Evolutionary conservation across 2,329 filamentous ascomycete species (phyloP).

Genomic region (Fusarium sp.): DNA sequence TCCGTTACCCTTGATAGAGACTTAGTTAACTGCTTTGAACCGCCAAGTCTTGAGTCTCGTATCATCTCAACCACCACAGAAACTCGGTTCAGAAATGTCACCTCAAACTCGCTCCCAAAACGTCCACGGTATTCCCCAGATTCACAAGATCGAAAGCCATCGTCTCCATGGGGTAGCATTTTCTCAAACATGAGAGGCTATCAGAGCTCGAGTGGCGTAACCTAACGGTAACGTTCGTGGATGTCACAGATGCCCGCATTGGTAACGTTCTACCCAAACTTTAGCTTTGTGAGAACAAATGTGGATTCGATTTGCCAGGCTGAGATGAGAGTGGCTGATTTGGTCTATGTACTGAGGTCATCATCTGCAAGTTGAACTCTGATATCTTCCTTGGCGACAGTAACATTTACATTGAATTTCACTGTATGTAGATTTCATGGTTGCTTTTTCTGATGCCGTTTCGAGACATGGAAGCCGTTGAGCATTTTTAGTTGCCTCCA

Average conservation of each 20-base stretch:
- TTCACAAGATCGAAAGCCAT: neutral
- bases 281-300: neutral
- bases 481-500: neutral
- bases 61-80: neutral
- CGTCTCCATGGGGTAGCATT: conserved; percentile 9
- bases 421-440: neutral
- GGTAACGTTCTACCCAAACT: conserved; percentile 7
- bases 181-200: conserved; percentile 10
- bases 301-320: conserved; percentile 1
- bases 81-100: neutral
- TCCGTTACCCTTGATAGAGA: neutral
- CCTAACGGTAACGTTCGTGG: conserved; percentile 27
- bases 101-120: neutral
- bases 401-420: neutral
- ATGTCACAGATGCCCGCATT: neutral
- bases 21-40: neutral
- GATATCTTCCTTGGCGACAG: neutral
- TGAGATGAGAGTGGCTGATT: neutral
- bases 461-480: neutral
- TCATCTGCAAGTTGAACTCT: neutral
- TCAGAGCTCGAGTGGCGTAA: conserved; percentile 1
- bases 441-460: neutral
- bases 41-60: neutral
- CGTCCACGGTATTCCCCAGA: neutral
- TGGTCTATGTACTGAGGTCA: conserved; percentile 2